Conservation (phyloP, 2,329 filamentous ascomycete genomes). For the Dichotomopilus funicola region DNA sequence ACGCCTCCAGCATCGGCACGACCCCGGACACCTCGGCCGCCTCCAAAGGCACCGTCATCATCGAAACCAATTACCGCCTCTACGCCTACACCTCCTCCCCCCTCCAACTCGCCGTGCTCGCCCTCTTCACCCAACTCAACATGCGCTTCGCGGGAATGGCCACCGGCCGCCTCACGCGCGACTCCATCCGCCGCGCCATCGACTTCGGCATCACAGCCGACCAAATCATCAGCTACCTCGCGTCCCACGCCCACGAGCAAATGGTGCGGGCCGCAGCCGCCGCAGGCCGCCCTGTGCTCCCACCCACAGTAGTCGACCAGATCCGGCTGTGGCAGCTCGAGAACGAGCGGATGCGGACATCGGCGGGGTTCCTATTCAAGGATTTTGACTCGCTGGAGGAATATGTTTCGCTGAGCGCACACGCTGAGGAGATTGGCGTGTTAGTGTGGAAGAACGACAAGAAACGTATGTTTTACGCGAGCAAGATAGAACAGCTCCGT, state of each 20-base stretch:
- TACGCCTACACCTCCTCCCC: conserved; percentile 96
- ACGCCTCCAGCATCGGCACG: conserved; percentile 44
- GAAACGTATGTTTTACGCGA: conserved; percentile 84
- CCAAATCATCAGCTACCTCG: conserved; percentile 90
- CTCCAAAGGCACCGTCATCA: conserved; percentile 76
- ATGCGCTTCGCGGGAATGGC: conserved; percentile 94
- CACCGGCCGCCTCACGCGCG: conserved; percentile 81
- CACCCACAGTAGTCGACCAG: conserved; percentile 94
- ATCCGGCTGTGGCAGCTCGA: conserved; percentile 97
- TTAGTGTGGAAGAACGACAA: conserved; percentile 78
- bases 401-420: conserved; percentile 63
- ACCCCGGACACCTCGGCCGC: conserved; percentile 34
- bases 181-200: conserved; percentile 82
- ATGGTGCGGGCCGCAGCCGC: conserved; percentile 63
- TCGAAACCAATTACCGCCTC: conserved; percentile 96
- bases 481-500: conserved; percentile 79
- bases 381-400: conserved; percentile 71
- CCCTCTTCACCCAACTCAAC: conserved; percentile 79
- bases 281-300: conserved; percentile 64
- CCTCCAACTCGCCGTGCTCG: conserved; percentile 88
- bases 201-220: conserved; percentile 86
- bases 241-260: conserved; percentile 88
- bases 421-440: conserved; percentile 87
- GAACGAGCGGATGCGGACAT: conserved; percentile 85
- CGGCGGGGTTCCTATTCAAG: conserved; percentile 77